A percentile compares a stretch with the other conserved stretches of the same genome.
phyloP scores from a whole-genome alignment of 2,329 filamentous ascomycete species.

The Cercospora zeina region DNA sequence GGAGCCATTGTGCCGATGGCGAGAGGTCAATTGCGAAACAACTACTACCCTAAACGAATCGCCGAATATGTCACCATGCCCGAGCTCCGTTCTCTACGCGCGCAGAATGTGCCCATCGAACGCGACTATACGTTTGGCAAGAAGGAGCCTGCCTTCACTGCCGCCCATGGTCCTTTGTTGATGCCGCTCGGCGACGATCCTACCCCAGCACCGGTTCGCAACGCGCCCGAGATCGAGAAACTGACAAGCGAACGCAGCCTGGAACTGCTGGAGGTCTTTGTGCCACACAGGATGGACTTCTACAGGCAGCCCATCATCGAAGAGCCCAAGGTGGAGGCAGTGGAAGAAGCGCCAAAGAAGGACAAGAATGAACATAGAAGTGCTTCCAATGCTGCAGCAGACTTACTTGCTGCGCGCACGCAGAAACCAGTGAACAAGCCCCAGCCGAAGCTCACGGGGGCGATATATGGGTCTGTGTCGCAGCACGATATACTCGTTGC shows the following conservation, averaged over 20 bases:
- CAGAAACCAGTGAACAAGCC: conserved; percentile 20
- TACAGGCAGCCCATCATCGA: conserved; percentile 47
- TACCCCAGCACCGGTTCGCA: conserved; percentile 23
- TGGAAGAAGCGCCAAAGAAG: conserved; percentile 12
- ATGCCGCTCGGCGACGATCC: conserved; percentile 23
- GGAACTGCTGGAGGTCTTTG: conserved; percentile 51
- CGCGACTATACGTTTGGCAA: conserved; percentile 50
- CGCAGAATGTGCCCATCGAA: conserved; percentile 48
- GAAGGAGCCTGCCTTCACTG: conserved; percentile 12
- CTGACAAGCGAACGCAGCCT: conserved; percentile 48
- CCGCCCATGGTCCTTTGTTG: conserved; percentile 8
- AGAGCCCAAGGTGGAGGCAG: conserved; percentile 20
- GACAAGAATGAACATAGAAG: conserved; percentile 24
- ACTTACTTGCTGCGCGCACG: conserved; percentile 36
- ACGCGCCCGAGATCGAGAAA: conserved; percentile 41
- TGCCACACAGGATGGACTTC: conserved; percentile 52
- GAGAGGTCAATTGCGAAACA: conserved; percentile 57
- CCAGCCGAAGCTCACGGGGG: conserved; percentile 30
- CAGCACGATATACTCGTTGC: conserved; percentile 53
- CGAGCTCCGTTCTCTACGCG: conserved; percentile 49
- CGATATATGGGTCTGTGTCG: conserved; percentile 58
- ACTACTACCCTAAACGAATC: conserved; percentile 53
- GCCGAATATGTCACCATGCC: conserved; percentile 55
- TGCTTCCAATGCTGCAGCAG: conserved; percentile 33
- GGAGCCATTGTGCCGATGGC: conserved; percentile 56